These are phyloP conservation scores for Venturia oleaginea DNA, from an alignment of 2,329 filamentous ascomycete genomes.

Conservation along the genomic window DNA sequence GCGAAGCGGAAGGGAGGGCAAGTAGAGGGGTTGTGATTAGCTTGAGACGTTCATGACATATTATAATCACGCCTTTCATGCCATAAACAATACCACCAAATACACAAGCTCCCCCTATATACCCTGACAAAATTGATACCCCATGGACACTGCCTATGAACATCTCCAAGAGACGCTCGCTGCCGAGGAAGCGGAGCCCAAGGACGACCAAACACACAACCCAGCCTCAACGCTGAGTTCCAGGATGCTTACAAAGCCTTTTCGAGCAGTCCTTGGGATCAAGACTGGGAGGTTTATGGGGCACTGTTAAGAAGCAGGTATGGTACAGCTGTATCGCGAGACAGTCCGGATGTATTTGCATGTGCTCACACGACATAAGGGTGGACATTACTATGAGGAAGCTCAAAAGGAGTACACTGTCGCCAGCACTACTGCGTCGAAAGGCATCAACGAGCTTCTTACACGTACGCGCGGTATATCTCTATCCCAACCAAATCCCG, in stretches of 20 bases:
- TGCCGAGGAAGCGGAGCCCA: slow-evolving; percentile 33
- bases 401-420: slow-evolving; percentile 72
- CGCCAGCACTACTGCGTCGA: slow-evolving; percentile 71
- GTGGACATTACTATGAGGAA: slow-evolving; percentile 80
- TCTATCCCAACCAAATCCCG: slow-evolving; percentile 35
- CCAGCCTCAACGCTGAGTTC: slow-evolving; percentile 72
- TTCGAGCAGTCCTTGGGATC: slow-evolving; percentile 87
- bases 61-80: background rate
- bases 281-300: slow-evolving; percentile 77
- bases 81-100: background rate
- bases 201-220: slow-evolving; percentile 24
- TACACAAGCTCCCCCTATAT: background rate
- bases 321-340: slow-evolving; percentile 18
- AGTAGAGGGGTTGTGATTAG: background rate
- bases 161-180: slow-evolving; percentile 73
- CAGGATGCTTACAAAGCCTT: slow-evolving; percentile 95
- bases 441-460: slow-evolving; percentile 67
- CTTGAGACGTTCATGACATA: background rate
- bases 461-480: slow-evolving; percentile 67
- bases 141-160: slow-evolving; percentile 95
- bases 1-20: background rate
- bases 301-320: slow-evolving; percentile 88
- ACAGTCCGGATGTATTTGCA: background rate
- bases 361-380: slow-evolving; percentile 37
- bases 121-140: background rate